Conservation (phyloP, 306 rosid species). For the Vigna trinervia region DNA sequence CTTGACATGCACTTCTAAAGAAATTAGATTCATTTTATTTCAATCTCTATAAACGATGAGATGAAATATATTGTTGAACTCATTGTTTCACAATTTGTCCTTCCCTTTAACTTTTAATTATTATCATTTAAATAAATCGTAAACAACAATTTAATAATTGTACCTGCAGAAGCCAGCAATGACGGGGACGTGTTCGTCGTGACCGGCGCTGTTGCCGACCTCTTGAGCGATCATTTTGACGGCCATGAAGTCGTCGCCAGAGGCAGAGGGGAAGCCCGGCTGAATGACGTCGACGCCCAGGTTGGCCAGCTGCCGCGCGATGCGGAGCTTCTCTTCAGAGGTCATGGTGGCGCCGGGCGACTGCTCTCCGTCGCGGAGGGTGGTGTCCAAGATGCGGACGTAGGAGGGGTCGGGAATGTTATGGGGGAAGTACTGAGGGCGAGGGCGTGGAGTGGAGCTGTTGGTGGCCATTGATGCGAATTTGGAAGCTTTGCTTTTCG, state of each 20-base stretch:
- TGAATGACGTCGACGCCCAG: slow-evolving; percentile 89
- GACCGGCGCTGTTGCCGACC: slow-evolving; percentile 63
- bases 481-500: not conserved
- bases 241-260: slow-evolving; percentile 72
- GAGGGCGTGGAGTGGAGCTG: not conserved
- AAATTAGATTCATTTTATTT: no score
- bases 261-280: slow-evolving; percentile 86
- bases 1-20: no score
- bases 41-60: no score
- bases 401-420: slow-evolving; percentile 71
- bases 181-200: slow-evolving; percentile 75
- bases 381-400: slow-evolving; percentile 83
- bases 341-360: slow-evolving; percentile 88
- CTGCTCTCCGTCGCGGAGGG: slow-evolving; percentile 97
- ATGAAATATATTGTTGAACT: no score
- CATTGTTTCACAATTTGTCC: no score
- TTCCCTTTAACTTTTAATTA: no score
- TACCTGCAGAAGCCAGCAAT: slow-evolving; percentile 74
- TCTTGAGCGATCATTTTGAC: slow-evolving; percentile 72
- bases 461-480: not conserved
- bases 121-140: no score
- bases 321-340: slow-evolving; percentile 67
- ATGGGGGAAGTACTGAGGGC: slow-evolving; percentile 73
- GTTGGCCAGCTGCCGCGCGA: slow-evolving; percentile 67
- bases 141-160: no score